Evolutionary conservation across 2,329 filamentous ascomycete species (phyloP).

Genomic region (Fusarium cyanostomum): DNA sequence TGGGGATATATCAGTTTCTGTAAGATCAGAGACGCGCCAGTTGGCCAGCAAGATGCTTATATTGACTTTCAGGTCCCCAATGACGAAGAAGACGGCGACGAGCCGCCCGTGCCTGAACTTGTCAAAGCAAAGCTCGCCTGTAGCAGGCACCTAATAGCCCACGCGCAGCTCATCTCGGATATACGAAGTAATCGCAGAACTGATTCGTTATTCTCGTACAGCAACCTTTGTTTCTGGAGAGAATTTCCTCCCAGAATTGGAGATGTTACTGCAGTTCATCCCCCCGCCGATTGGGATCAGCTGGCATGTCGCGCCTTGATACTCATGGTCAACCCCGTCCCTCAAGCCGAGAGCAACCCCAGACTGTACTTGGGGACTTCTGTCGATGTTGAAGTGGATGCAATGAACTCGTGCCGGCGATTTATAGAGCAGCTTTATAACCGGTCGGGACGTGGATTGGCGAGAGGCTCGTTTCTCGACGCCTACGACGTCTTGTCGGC

Average conservation of each 20-base stretch:
- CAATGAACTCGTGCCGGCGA: conserved; percentile 6
- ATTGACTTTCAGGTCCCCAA: neutral
- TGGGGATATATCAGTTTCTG: conserved; percentile 4
- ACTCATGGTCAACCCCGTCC: neutral
- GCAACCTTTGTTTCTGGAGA: conserved; percentile 22
- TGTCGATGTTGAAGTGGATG: neutral
- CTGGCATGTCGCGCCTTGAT: conserved; percentile 10
- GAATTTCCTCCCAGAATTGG: conserved; percentile 3
- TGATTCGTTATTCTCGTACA: neutral
- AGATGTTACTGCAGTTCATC: neutral
- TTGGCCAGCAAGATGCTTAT: neutral
- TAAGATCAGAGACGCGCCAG: neutral
- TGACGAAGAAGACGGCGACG: rapidly evolving
- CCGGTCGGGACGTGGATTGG: neutral
- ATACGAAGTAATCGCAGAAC: neutral
- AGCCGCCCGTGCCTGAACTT: neutral
- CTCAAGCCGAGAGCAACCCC: neutral
- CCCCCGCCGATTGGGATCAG: neutral
- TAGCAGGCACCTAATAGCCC: conserved; percentile 6
- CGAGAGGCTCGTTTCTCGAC: conserved; percentile 15
- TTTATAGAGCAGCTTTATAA: conserved; percentile 15
- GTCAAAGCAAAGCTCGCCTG: neutral
- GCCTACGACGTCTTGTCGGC: conserved; percentile 24
- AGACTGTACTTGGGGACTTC: neutral
- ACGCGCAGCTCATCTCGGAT: conserved; percentile 13